Conservation (phyloP, 768 basidiomycete species). For the Tricholoma bakamatsutake region DNA sequence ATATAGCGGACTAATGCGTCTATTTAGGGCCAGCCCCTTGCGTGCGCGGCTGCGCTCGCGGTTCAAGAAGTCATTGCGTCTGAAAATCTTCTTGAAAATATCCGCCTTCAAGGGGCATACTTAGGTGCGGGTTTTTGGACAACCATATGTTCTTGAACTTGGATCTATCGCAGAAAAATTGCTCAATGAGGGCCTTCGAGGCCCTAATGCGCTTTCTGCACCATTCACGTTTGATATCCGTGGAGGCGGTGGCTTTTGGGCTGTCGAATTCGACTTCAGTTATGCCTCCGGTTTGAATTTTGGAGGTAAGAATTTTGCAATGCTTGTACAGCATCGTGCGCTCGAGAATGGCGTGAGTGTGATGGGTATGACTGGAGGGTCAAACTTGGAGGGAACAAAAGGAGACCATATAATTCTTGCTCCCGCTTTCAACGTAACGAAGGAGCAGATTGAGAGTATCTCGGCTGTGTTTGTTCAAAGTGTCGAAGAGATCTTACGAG, state of each 20-base stretch:
- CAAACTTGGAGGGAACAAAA: constrained; percentile 60
- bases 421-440: constrained; percentile 76
- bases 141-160: neutral
- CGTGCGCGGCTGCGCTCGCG: constrained; percentile 75
- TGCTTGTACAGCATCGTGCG: constrained; percentile 64
- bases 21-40: constrained; percentile 60
- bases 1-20: neutral
- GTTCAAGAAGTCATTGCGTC: constrained; percentile 69
- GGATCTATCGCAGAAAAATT: constrained; percentile 31
- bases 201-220: constrained; percentile 50
- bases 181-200: constrained; percentile 47
- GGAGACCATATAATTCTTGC: constrained; percentile 71
- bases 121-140: constrained; percentile 30
- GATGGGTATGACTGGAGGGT: constrained; percentile 71
- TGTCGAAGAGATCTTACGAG: constrained; percentile 56
- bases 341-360: constrained; percentile 61
- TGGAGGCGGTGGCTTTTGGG: constrained; percentile 82
- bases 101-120: constrained; percentile 53
- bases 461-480: constrained; percentile 60
- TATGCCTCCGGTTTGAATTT: constrained; percentile 42
- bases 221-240: constrained; percentile 76
- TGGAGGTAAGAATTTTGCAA: constrained; percentile 52
- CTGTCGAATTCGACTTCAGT: constrained; percentile 73
- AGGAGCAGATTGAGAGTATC: constrained; percentile 63
- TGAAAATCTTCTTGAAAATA: constrained; percentile 67